A percentile compares a stretch with the other conserved stretches of the same genome.
phyloP scores from a whole-genome alignment of 2,329 filamentous ascomycete genomes.

The Thielaviopsis punctulata region DNA sequence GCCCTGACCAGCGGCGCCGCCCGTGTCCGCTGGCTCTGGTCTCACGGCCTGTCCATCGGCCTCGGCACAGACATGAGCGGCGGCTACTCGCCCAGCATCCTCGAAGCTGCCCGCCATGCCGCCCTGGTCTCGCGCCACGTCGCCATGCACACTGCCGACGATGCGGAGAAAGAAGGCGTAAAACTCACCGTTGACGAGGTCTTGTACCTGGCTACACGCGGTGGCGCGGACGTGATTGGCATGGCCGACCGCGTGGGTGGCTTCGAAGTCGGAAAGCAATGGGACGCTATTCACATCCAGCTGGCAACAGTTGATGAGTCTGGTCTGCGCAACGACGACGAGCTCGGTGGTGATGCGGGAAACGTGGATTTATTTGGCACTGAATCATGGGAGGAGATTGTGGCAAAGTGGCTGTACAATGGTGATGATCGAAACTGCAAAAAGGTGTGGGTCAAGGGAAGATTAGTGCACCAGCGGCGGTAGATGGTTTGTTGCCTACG shows the following conservation, averaged over 20 bases:
- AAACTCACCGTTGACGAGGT: slow-evolving; percentile 76
- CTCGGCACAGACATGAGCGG: slow-evolving; percentile 84
- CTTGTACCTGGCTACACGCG: slow-evolving; percentile 71
- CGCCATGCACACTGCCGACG: slow-evolving; percentile 31
- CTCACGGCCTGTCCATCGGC: slow-evolving; percentile 61
- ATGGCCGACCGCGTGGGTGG: slow-evolving; percentile 54
- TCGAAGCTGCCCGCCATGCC: slow-evolving; percentile 72
- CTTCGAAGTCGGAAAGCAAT: slow-evolving; percentile 76
- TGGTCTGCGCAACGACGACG: slow-evolving; percentile 17
- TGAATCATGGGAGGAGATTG: slow-evolving; percentile 70
- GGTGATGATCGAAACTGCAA: slow-evolving; percentile 85
- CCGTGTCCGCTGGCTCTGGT: slow-evolving; percentile 55
- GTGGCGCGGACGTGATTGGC: slow-evolving; percentile 68
- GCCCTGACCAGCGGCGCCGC: slow-evolving; percentile 66
- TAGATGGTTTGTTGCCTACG: not conserved
- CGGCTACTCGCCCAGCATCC: slow-evolving; percentile 65
- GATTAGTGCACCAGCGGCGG: slow-evolving; percentile 52
- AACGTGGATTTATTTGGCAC: slow-evolving; percentile 81
- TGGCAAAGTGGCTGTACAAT: slow-evolving; percentile 89
- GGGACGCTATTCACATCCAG: slow-evolving; percentile 72
- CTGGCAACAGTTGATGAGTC: slow-evolving; percentile 34
- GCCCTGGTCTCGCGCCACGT: slow-evolving; percentile 60
- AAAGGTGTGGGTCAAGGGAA: slow-evolving; percentile 76
- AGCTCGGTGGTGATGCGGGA: slow-evolving; percentile 25
- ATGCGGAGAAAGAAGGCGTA: slow-evolving; percentile 26